These are phyloP conservation scores for Clarireedia homoeocarpa DNA, from an alignment of 2,329 filamentous ascomycete genomes.

Conservation along the genomic window DNA sequence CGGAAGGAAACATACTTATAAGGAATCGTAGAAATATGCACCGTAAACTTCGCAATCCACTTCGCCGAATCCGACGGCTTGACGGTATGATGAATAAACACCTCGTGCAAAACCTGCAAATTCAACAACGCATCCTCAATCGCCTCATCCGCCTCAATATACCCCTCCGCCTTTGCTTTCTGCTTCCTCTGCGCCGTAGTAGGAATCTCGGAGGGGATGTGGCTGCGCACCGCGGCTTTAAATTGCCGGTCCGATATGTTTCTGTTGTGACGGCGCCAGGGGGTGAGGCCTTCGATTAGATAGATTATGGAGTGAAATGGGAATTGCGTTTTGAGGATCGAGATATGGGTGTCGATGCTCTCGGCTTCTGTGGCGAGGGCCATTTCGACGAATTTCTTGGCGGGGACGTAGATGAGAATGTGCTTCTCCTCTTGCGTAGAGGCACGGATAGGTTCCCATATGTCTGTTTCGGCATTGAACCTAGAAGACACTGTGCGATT, in stretches of 20 bases:
- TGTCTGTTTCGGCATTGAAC: slow-evolving; percentile 38
- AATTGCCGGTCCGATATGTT: slow-evolving; percentile 62
- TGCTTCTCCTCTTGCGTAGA: slow-evolving; percentile 40
- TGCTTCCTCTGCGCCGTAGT: slow-evolving; percentile 18
- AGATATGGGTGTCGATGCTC: slow-evolving; percentile 51
- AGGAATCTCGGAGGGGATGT: slow-evolving; percentile 32
- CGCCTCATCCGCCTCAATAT: slow-evolving; percentile 53
- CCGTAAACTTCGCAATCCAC: slow-evolving; percentile 67
- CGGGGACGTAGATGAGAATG: slow-evolving; percentile 49
- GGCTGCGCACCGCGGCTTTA: slow-evolving; percentile 51
- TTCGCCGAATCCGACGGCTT: slow-evolving; percentile 56
- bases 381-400: slow-evolving; percentile 58
- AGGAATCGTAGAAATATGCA: slow-evolving; percentile 69
- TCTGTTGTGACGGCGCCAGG: slow-evolving; percentile 62
- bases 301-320: slow-evolving; percentile 52
- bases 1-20: slow-evolving; percentile 45
- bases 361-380: slow-evolving; percentile 39
- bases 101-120: slow-evolving; percentile 59
- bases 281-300: slow-evolving; percentile 59
- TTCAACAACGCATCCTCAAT: slow-evolving; percentile 65
- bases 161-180: slow-evolving; percentile 38
- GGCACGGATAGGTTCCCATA: slow-evolving; percentile 41
- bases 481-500: slow-evolving; percentile 41
- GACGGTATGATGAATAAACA: slow-evolving; percentile 62
- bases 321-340: slow-evolving; percentile 46